Evolutionary conservation across 805 yeast genomes (phyloP).

Genomic region (Nematodospora valgi): DNA sequence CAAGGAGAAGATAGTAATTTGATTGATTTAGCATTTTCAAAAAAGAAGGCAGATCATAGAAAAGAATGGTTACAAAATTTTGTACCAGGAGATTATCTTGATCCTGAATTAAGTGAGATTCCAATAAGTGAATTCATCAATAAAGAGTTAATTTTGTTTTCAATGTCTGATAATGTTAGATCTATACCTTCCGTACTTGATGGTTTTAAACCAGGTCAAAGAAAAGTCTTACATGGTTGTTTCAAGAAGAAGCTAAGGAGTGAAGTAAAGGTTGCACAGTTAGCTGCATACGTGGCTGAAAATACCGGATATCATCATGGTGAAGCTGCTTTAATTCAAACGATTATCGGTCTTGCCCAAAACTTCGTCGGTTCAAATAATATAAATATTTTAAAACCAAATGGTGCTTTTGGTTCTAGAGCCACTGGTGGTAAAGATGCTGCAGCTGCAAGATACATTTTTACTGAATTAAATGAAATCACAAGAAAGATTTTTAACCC

Average conservation of each 20-base stretch:
- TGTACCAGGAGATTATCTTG: conserved; percentile 88
- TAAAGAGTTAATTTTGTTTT: conserved; percentile 89
- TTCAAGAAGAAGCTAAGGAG: conserved; percentile 72
- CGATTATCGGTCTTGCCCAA: conserved; percentile 93
- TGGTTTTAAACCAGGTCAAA: conserved; percentile 96
- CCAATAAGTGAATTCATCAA: conserved; percentile 94
- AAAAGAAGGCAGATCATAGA: conserved; percentile 94
- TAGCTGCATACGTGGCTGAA: conserved; percentile 86
- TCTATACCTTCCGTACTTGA: conserved; percentile 93
- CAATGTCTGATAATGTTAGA: conserved; percentile 94
- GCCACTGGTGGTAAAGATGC: conserved; percentile 97
- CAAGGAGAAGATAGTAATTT: conserved; percentile 71
- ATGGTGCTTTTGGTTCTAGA: conserved; percentile 95
- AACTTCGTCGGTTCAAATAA: conserved; percentile 93
- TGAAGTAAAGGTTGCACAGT: conserved; percentile 86
- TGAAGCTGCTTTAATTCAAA: conserved; percentile 80
- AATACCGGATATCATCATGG: conserved; percentile 95
- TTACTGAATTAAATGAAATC: conserved; percentile 74
- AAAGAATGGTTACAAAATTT: conserved; percentile 94
- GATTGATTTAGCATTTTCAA: conserved; percentile 91
- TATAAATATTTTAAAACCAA: conserved; percentile 77
- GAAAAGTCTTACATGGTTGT: conserved; percentile 87
- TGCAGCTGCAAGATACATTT: conserved; percentile 96
- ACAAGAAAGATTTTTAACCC: conserved; percentile 76
- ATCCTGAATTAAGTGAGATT: conserved; percentile 68